Conservation (phyloP, 306 rosid species). For the Vicia sativa region DNA sequence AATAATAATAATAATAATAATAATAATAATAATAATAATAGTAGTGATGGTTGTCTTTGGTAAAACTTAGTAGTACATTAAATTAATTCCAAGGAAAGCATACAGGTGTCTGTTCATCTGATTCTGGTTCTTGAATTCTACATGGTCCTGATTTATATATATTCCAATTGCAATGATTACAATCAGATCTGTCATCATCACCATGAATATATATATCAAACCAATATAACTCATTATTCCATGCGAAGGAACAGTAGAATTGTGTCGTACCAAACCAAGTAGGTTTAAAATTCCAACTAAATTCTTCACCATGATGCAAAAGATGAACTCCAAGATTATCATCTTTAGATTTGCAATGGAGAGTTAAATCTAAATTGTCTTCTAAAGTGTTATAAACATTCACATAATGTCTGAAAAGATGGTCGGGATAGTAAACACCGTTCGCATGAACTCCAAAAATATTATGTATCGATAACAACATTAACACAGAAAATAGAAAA, state of each 20-base stretch:
- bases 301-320: too few species aligned
- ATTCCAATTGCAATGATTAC: neutral
- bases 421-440: too few species aligned
- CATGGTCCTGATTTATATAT: neutral
- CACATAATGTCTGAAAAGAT: too few species aligned
- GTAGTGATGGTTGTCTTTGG: too few species aligned
- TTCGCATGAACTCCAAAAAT: neutral
- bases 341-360: neutral
- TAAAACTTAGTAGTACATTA: too few species aligned
- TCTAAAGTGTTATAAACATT: neutral
- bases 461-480: neutral
- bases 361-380: neutral
- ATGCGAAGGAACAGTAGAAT: neutral
- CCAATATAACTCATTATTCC: neutral
- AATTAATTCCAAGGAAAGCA: neutral
- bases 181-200: neutral
- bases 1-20: too few species aligned
- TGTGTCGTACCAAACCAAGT: neutral
- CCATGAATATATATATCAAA: neutral
- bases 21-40: too few species aligned
- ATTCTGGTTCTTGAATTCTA: neutral
- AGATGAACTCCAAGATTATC: constrained; percentile 2
- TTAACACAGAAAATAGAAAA: neutral
- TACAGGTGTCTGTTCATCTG: neutral
- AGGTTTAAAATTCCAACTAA: neutral